phyloP scores from a whole-genome alignment of 2,329 filamentous ascomycete species.

The Aureobasidium sp. region DNA sequence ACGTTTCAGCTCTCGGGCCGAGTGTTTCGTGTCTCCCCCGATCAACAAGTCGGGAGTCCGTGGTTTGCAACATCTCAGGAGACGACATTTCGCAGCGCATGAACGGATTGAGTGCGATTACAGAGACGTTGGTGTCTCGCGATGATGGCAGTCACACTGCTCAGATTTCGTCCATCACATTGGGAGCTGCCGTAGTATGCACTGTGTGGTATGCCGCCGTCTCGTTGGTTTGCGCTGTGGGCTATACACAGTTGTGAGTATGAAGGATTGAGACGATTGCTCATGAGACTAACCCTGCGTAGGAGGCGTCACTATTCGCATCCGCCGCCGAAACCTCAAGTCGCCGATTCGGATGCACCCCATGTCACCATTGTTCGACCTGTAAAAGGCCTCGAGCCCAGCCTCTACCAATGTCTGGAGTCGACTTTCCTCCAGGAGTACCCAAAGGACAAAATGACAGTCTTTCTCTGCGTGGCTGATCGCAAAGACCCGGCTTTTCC shows the following conservation, averaged over 20 bases:
- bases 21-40: neutral
- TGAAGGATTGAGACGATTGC: too few species aligned
- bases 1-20: slow-evolving; percentile 4
- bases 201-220: slow-evolving; percentile 25
- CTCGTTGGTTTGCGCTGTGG: slow-evolving; percentile 9
- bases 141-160: neutral
- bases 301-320: slow-evolving; percentile 49
- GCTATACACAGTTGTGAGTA: slow-evolving; percentile 12
- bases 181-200: slow-evolving; percentile 22
- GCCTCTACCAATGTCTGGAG: slow-evolving; percentile 84
- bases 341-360: slow-evolving; percentile 46
- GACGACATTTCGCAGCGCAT: slow-evolving; percentile 19
- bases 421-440: slow-evolving; percentile 80
- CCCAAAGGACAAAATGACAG: slow-evolving; percentile 63
- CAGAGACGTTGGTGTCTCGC: slow-evolving; percentile 18
- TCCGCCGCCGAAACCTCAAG: slow-evolving; percentile 25
- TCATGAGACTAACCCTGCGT: slow-evolving; percentile 15
- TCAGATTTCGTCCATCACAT: slow-evolving; percentile 19
- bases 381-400: slow-evolving; percentile 83
- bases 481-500: slow-evolving; percentile 68
- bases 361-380: slow-evolving; percentile 87
- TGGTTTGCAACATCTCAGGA: neutral
- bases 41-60: neutral
- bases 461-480: slow-evolving; percentile 74
- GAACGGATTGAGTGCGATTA: slow-evolving; percentile 19